Evolutionary conservation across 148 eudicot species (phyloP).

Genomic region (Talinum fruticosum): DNA sequence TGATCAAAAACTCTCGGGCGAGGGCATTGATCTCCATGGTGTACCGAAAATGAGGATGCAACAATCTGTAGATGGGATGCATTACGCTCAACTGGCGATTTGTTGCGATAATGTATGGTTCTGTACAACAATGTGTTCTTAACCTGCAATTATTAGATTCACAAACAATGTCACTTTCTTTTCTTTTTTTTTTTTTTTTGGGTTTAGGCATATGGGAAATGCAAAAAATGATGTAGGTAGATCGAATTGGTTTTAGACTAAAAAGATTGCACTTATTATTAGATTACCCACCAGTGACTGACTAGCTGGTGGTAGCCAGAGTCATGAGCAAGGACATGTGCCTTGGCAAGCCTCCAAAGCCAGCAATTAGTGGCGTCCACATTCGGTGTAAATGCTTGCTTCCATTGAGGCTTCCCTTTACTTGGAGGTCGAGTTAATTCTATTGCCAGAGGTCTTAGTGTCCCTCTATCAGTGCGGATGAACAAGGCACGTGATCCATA

Average conservation of each 20-base stretch:
- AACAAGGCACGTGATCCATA: slow-evolving; percentile 80
- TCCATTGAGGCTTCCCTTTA: slow-evolving; percentile 30
- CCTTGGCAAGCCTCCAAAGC: slow-evolving; percentile 39
- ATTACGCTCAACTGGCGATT: slow-evolving; percentile 64
- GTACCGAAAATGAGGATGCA: slow-evolving; percentile 77
- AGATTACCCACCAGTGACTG: slow-evolving; percentile 36
- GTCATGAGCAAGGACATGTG: slow-evolving; percentile 39
- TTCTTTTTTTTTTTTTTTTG: too few relatives aligned
- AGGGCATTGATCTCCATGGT: slow-evolving; percentile 66
- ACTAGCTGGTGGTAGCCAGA: slow-evolving; percentile 38
- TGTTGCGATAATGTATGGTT: slow-evolving; percentile 68
- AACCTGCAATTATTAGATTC: slow-evolving; percentile 12
- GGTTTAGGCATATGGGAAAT: too few relatives aligned
- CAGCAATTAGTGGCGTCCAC: slow-evolving; percentile 28
- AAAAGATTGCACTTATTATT: background rate
- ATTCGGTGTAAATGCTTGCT: slow-evolving; percentile 27
- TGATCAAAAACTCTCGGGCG: slow-evolving; percentile 26
- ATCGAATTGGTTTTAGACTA: background rate
- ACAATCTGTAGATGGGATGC: slow-evolving; percentile 70
- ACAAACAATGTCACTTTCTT: background rate
- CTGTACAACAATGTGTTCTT: slow-evolving; percentile 58
- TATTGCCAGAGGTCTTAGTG: slow-evolving; percentile 62
- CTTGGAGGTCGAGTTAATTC: slow-evolving; percentile 70
- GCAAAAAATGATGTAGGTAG: too few relatives aligned
- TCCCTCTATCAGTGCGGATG: slow-evolving; percentile 41